Base-by-base conservation (phyloP, 768 basidiomycete genomes). In the Podaxis carcinomalis region DNA sequence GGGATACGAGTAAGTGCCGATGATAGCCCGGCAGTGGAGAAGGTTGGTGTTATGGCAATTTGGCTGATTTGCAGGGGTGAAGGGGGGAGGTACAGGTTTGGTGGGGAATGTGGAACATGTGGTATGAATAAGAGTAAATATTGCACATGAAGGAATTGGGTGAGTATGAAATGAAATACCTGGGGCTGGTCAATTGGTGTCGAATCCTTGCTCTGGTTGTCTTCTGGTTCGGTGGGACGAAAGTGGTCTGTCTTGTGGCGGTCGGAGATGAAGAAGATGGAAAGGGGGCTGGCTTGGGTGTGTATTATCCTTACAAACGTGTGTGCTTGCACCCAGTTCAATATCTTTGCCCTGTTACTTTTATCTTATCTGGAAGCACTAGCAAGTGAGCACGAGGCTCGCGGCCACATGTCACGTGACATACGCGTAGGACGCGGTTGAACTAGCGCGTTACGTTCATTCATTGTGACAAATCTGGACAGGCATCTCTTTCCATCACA, bases 381-480 rank as follows among this genome's bases (percentile, higher is more conserved):
- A 1, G 23, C 3, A 11, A 21, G 19, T 6, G 23, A 13, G 57
- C 57, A 59, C 23, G 58, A 53, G 51, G 51, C 27, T 59, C 58
- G 7, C 58, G 25, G 47, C 19, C 13, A 25, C 10, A 4, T 13
- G 14, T 63, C 66, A 67, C 62, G 62, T 66, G 66, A 61, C 35
- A 14, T 52, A 52, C 66, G 66, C 66, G 66, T 57, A 23, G 2
- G 4, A 46, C 42, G 56, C 56, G 50, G 61, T 59, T 59, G 58
- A 59, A 59, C 53, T 39, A 51, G 23, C 62, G 59, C 51, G 62
- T 55, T 25, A 62, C 63, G 37, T 19, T 36, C 19, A 16, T 37
- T 9, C 42, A 5, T 50, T 57, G 65, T 58, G 39, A 66, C 63
- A 63, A 40, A 59, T 57, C 50, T 53, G 51, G 62, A 54, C 53